These are phyloP conservation scores for Suhomyces atakaporum DNA, from an alignment of 1,139 yeast genomes.

Conservation along the genomic window DNA sequence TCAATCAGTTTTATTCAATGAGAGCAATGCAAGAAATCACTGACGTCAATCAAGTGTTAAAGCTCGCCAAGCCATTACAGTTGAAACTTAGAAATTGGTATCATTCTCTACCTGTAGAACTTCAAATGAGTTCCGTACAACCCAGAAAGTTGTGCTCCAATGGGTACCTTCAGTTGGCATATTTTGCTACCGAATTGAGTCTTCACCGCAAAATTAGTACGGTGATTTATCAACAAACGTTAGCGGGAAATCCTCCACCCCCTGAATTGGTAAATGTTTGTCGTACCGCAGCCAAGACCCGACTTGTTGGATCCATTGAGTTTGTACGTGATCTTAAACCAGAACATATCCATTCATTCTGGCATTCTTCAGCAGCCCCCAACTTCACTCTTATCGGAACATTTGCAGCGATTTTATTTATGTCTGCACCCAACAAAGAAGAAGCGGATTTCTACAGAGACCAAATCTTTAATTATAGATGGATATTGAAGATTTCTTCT, in stretches of 20 bases:
- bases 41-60: conserved; percentile 65
- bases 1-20: conserved; percentile 70
- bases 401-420: conserved; percentile 76
- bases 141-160: conserved; percentile 64
- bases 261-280: conserved; percentile 67
- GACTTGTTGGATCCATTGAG: conserved; percentile 79
- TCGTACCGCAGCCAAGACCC: conserved; percentile 78
- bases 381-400: conserved; percentile 82
- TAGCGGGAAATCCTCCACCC: conserved; percentile 46
- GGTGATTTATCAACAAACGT: conserved; percentile 48
- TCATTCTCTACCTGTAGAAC: conserved; percentile 67
- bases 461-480: conserved; percentile 71
- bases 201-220: conserved; percentile 79
- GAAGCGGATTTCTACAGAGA: conserved; percentile 67
- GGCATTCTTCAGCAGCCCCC: conserved; percentile 82
- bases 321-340: conserved; percentile 74
- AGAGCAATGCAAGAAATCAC: conserved; percentile 57
- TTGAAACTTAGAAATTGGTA: conserved; percentile 80
- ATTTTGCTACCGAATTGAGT: conserved; percentile 79
- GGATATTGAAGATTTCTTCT: conserved; percentile 71
- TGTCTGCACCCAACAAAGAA: conserved; percentile 58
- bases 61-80: conserved; percentile 83
- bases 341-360: conserved; percentile 82
- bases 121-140: conserved; percentile 65
- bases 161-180: conserved; percentile 79